phyloP scores from a whole-genome alignment of 805 yeast genomes.

The Yarrowia osloensis region DNA sequence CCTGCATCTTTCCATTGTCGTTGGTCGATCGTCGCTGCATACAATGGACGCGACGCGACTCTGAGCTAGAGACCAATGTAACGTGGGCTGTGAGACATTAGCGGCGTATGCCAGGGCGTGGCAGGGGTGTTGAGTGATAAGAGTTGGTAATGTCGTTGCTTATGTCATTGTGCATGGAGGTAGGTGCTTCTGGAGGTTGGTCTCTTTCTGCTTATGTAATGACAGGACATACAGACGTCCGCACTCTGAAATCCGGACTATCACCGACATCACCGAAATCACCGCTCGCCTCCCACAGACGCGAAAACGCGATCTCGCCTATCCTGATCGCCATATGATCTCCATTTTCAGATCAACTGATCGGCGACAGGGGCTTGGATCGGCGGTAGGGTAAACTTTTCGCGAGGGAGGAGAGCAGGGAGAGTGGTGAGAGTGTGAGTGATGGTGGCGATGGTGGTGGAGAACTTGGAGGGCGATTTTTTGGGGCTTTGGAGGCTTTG shows the following conservation, averaged over 20 bases:
- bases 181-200: too few species aligned
- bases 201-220: too few species aligned
- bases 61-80: background rate
- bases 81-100: background rate
- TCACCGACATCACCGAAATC: too few species aligned
- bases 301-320: background rate
- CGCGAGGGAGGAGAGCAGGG: background rate
- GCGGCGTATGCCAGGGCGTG: slow-evolving; percentile 1
- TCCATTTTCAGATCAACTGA: slow-evolving; percentile 24
- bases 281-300: background rate
- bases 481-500: too few species aligned
- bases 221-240: background rate
- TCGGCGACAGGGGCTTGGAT: slow-evolving; percentile 21
- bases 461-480: too few species aligned
- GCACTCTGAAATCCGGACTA: too few species aligned
- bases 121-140: background rate
- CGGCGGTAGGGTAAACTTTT: slow-evolving; percentile 2
- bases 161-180: too few species aligned
- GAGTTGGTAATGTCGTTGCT: too few species aligned
- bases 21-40: background rate
- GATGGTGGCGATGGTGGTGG: background rate
- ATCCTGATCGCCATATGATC: background rate
- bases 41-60: slow-evolving; percentile 19
- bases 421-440: background rate
- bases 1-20: background rate